These are phyloP conservation scores for Trametes coccinea DNA, from an alignment of 768 basidiomycete genomes.

Conservation along the genomic window DNA sequence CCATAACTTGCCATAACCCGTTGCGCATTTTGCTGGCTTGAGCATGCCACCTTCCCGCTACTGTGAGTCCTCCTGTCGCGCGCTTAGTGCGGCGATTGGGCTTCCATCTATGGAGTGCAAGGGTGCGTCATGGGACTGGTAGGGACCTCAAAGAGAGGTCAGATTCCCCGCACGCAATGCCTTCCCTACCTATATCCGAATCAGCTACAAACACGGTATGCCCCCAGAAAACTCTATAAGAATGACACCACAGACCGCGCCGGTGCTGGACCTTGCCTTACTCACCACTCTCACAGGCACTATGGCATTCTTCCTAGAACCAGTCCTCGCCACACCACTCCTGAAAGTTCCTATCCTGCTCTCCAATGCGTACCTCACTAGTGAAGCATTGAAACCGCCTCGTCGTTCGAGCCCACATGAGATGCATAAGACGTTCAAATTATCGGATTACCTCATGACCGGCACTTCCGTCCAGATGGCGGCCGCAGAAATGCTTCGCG, in stretches of 20 bases:
- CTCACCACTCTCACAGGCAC: neutral
- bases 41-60: too few relatives aligned
- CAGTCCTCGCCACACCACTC: conserved; percentile 10
- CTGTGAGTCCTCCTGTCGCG: neutral
- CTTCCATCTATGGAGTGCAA: neutral
- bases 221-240: too few relatives aligned
- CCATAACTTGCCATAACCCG: too few relatives aligned
- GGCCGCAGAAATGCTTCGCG: neutral
- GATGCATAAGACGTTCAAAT: neutral
- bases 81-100: neutral
- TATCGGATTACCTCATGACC: neutral
- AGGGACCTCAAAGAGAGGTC: too few relatives aligned
- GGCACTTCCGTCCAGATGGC: neutral
- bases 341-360: conserved; percentile 13
- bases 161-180: too few relatives aligned
- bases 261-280: too few relatives aligned
- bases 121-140: too few relatives aligned
- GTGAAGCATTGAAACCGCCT: conserved; percentile 1
- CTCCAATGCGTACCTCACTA: neutral
- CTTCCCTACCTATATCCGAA: too few relatives aligned
- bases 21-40: too few relatives aligned
- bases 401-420: neutral
- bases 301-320: conserved; percentile 1
- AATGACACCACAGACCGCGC: too few relatives aligned
- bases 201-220: too few relatives aligned